Conservation (phyloP, 192 early-diverging fungal genomes). For the Entomortierella beljakovae region DNA sequence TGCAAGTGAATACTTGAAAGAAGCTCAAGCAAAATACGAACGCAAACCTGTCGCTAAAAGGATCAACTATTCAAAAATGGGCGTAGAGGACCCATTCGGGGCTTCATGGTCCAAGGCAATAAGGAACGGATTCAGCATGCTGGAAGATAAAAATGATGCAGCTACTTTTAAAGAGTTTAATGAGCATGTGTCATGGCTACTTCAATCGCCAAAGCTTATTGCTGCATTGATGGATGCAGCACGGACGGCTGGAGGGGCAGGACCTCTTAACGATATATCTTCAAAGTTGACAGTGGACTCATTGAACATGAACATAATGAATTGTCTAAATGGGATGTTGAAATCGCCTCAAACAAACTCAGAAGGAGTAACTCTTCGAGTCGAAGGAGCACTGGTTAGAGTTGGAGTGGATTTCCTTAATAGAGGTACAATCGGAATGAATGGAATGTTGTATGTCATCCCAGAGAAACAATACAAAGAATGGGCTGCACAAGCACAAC, state of each 20-base stretch:
- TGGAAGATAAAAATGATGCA: constrained; percentile 18
- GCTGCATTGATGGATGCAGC: constrained; percentile 15
- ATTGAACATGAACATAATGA: constrained; percentile 11
- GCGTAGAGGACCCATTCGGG: constrained; percentile 76
- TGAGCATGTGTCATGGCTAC: constrained; percentile 34
- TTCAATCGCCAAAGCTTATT: constrained; percentile 41
- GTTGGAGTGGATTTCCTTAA: constrained; percentile 64
- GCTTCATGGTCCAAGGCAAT: constrained; percentile 66
- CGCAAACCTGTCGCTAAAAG: constrained; percentile 85
- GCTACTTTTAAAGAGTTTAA: background rate
- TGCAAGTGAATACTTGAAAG: constrained; percentile 54
- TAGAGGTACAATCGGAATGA: constrained; percentile 59
- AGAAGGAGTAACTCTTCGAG: background rate
- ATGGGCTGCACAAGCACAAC: constrained; percentile 47
- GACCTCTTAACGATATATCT: background rate
- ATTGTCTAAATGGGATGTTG: constrained; percentile 19
- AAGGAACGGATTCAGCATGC: constrained; percentile 27
- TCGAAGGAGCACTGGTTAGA: constrained; percentile 60
- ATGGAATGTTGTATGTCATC: constrained; percentile 68
- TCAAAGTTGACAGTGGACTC: constrained; percentile 12
- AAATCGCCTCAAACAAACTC: background rate
- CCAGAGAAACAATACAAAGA: constrained; percentile 58
- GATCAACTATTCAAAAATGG: constrained; percentile 80
- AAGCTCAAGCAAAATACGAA: constrained; percentile 63
- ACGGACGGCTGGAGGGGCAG: constrained; percentile 3